Conservation (phyloP, 2,329 filamentous ascomycete species). For the Pseudopyricularia javanii region DNA sequence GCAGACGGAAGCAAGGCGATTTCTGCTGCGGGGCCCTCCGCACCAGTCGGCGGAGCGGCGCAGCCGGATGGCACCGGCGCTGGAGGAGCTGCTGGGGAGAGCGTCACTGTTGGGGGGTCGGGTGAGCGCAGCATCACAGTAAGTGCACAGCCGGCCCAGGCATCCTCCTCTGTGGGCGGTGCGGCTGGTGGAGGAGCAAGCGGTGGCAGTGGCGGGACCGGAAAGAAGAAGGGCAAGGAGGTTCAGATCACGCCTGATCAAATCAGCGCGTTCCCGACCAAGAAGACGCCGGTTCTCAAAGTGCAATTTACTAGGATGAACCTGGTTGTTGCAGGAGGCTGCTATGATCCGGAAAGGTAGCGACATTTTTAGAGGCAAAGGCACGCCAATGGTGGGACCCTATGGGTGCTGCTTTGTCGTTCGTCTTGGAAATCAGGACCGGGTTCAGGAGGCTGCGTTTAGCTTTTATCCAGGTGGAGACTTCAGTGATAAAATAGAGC, state of each 20-base stretch:
- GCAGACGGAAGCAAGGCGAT: slow-evolving; percentile 50
- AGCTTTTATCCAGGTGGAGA: too few relatives aligned
- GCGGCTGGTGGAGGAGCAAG: slow-evolving; percentile 13
- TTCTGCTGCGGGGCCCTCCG: slow-evolving; percentile 11
- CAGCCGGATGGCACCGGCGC: slow-evolving; percentile 15
- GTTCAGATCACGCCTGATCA: slow-evolving; percentile 85
- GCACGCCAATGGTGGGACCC: too few relatives aligned
- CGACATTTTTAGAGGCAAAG: not conserved
- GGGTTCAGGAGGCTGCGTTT: too few relatives aligned
- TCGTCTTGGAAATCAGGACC: too few relatives aligned
- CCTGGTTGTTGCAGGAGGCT: slow-evolving; percentile 73
- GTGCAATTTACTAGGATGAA: slow-evolving; percentile 95
- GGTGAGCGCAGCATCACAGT: slow-evolving; percentile 24
- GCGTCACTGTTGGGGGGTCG: slow-evolving; percentile 24
- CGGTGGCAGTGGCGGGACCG: slow-evolving; percentile 8
- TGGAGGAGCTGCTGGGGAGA: slow-evolving; percentile 20
- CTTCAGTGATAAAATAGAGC: too few relatives aligned
- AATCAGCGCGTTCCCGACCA: slow-evolving; percentile 88
- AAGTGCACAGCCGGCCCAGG: slow-evolving; percentile 31
- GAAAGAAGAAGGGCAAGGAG: slow-evolving; percentile 77
- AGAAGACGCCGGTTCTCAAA: slow-evolving; percentile 90
- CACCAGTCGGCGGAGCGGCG: not conserved
- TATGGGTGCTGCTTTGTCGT: too few relatives aligned
- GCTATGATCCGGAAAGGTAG: slow-evolving; percentile 35
- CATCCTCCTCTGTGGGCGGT: slow-evolving; percentile 18